A percentile compares a stretch with the other conserved stretches of the same genome.
phyloP scores from a whole-genome alignment of 768 basidiomycete species.

The Amanita polypyramis region DNA sequence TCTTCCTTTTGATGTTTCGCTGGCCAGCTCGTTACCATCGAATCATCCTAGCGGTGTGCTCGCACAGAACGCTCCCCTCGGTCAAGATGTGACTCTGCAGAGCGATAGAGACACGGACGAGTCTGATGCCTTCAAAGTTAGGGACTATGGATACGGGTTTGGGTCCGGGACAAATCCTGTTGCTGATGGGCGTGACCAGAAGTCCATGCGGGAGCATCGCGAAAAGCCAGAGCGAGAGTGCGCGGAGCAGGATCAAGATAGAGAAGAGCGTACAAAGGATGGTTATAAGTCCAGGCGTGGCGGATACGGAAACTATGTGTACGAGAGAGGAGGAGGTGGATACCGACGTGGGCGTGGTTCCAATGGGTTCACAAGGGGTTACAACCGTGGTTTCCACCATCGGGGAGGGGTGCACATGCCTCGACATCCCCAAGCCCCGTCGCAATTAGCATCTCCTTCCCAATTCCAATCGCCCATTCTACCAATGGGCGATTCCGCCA shows the following conservation, averaged over 20 bases:
- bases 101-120: slow-evolving; percentile 4
- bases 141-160: slow-evolving; percentile 57
- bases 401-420: slow-evolving; percentile 22
- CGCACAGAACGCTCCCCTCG: background rate
- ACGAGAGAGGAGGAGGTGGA: slow-evolving; percentile 19
- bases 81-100: background rate
- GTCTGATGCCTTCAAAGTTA: slow-evolving; percentile 41
- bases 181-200: slow-evolving; percentile 6
- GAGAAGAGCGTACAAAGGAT: slow-evolving; percentile 18
- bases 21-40: background rate
- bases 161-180: slow-evolving; percentile 22
- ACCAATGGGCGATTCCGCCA: slow-evolving; percentile 12
- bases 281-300: slow-evolving; percentile 12
- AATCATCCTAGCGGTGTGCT: background rate
- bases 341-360: slow-evolving; percentile 15
- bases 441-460: slow-evolving; percentile 19
- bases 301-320: slow-evolving; percentile 20
- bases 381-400: slow-evolving; percentile 23
- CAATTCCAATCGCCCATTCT: slow-evolving; percentile 18
- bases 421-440: slow-evolving; percentile 17
- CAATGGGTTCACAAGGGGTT: slow-evolving; percentile 28
- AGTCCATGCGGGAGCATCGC: slow-evolving; percentile 9
- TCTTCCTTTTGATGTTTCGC: slow-evolving; percentile 4
- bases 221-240: slow-evolving; percentile 8
- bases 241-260: slow-evolving; percentile 11